Conservation (phyloP, 2,329 filamentous ascomycete genomes). For the Hirsutella rhossiliensis region DNA sequence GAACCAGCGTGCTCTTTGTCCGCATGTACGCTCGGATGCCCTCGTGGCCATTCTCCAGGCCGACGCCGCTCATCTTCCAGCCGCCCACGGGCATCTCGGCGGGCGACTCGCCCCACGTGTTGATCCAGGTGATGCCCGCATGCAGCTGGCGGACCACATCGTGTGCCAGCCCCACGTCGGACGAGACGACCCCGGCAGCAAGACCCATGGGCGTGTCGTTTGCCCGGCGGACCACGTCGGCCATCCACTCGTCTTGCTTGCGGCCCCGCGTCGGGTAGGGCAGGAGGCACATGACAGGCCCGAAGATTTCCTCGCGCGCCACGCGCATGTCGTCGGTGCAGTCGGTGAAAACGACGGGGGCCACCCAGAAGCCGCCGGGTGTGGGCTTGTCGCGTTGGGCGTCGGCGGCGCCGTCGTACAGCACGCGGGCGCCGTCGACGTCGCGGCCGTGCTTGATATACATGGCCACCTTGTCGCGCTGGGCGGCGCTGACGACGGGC, state of each 20-base stretch:
- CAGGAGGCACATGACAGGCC: constrained; percentile 74
- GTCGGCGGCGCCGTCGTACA: constrained; percentile 57
- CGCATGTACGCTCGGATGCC: constrained; percentile 73
- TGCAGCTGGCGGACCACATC: constrained; percentile 58
- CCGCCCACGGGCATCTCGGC: constrained; percentile 89
- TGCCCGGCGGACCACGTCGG: constrained; percentile 59
- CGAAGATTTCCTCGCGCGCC: constrained; percentile 75
- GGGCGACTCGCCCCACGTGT: constrained; percentile 85
- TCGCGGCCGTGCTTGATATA: constrained; percentile 70
- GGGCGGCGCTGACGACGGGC: constrained; percentile 62
- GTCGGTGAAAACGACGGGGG: constrained; percentile 75
- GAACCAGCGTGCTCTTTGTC: constrained; percentile 81
- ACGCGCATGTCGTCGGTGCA: constrained; percentile 77
- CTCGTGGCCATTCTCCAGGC: constrained; percentile 72
- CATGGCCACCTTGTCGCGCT: constrained; percentile 64
- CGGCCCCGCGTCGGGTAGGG: constrained; percentile 44
- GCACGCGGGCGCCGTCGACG: constrained; percentile 58
- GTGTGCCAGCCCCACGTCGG: constrained; percentile 63
- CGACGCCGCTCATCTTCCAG: constrained; percentile 83
- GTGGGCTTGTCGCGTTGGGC: constrained; percentile 36
- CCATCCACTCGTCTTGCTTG: constrained; percentile 29
- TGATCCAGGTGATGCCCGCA: constrained; percentile 85
- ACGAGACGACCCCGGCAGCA: constrained; percentile 74
- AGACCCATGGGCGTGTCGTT: constrained; percentile 70
- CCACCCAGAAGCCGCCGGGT: constrained; percentile 66